phyloP scores from a whole-genome alignment of 768 basidiomycete genomes.

The Coprinopsis sp. region DNA sequence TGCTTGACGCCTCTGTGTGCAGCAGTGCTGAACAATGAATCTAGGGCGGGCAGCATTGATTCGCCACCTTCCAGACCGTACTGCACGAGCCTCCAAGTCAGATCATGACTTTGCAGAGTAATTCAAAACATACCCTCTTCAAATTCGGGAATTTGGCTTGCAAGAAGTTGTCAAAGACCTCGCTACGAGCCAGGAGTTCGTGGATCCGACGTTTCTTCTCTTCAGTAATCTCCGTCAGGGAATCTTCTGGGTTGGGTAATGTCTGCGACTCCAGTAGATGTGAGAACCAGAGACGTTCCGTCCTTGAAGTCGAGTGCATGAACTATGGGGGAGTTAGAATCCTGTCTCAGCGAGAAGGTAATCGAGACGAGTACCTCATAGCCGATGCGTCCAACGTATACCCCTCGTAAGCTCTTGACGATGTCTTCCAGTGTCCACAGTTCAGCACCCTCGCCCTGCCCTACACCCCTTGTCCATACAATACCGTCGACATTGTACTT shows the following conservation, averaged over 20 bases:
- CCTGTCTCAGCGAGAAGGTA: not conserved
- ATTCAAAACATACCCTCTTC: slow-evolving; percentile 47
- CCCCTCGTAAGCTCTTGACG: slow-evolving; percentile 56
- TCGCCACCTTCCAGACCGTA: slow-evolving; percentile 92
- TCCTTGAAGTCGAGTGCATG: slow-evolving; percentile 84
- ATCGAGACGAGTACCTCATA: slow-evolving; percentile 53
- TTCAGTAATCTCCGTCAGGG: slow-evolving; percentile 23
- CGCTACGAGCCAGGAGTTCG: slow-evolving; percentile 64
- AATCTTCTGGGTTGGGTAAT: slow-evolving; percentile 31
- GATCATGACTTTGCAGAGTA: not conserved
- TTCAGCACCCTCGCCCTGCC: slow-evolving; percentile 26
- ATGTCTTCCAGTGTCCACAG: slow-evolving; percentile 72
- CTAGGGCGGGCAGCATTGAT: slow-evolving; percentile 88
- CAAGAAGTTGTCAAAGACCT: slow-evolving; percentile 80
- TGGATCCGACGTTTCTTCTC: slow-evolving; percentile 56
- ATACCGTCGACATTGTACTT: slow-evolving; percentile 77
- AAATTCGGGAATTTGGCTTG: slow-evolving; percentile 87
- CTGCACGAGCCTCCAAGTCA: slow-evolving; percentile 26
- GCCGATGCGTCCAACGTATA: slow-evolving; percentile 83
- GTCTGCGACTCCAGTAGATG: slow-evolving; percentile 70
- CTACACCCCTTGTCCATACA: slow-evolving; percentile 61
- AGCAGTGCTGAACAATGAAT: slow-evolving; percentile 66
- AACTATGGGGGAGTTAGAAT: slow-evolving; percentile 31
- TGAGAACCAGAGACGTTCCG: slow-evolving; percentile 86
- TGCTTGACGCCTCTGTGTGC: slow-evolving; percentile 64